A percentile compares a stretch with the other conserved stretches of the same genome.
These are phyloP conservation scores for Carex kokanica DNA, from an alignment of 176 grass and related monocot species.

Conservation along the genomic window DNA sequence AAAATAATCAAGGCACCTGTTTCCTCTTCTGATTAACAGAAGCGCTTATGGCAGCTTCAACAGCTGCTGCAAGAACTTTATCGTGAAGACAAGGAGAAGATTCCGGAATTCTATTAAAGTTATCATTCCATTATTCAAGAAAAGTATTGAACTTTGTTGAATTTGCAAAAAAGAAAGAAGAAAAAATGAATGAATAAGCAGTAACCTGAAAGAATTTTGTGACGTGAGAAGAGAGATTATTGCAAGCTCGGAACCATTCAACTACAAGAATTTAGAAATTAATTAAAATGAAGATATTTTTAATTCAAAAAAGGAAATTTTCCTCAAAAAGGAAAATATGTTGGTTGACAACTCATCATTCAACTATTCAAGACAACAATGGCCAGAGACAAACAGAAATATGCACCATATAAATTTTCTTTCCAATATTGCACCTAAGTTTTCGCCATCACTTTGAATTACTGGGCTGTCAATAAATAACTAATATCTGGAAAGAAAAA, in stretches of 20 bases:
- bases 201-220: conserved; percentile 80
- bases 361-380: conserved; percentile 5
- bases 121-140: conserved; percentile 11
- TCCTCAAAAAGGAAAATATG: conserved; percentile 16
- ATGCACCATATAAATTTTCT: not conserved
- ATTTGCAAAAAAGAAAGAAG: not conserved
- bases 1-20: conserved; percentile 46
- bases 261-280: conserved; percentile 32
- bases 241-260: conserved; percentile 79
- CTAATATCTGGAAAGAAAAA: conserved; percentile 20
- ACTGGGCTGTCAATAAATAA: conserved; percentile 7
- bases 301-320: conserved; percentile 15
- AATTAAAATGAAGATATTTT: conserved; percentile 27
- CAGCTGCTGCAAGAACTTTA: conserved; percentile 87
- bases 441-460: conserved; percentile 14
- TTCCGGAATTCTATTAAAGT: conserved; percentile 70
- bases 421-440: conserved; percentile 9
- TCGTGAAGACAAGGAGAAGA: conserved; percentile 85
- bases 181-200: conserved; percentile 16
- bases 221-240: conserved; percentile 63
- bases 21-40: conserved; percentile 64
- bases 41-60: conserved; percentile 62
- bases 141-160: not conserved
- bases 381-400: conserved; percentile 8
- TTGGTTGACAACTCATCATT: conserved; percentile 21